Evolutionary conservation across 2,329 filamentous ascomycete species (phyloP), one percentile per base, ranked within the genome.

Genomic region (Aspergillus pseudoviridinutans): DNA sequence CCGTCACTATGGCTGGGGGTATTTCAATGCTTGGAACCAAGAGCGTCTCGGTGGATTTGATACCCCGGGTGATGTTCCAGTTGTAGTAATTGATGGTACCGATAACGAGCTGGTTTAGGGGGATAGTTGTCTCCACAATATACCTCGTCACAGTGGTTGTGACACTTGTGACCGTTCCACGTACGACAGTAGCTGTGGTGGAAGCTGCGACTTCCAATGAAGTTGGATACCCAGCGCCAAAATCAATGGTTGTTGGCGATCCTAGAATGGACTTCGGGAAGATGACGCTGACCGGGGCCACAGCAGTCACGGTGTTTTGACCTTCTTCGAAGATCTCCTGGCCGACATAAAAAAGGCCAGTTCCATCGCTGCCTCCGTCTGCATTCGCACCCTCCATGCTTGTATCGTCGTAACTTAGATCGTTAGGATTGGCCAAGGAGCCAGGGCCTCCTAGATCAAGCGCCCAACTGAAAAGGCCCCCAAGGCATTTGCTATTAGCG

Each of bases 21-120:
- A 63, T 51, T 12, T 54, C 47, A 28, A 63, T 42, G 32, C 24
- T 57, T 61, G 8, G 59, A 57, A 29, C 57, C 44, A 12, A 61
- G 59, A 8, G 46, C 44, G 10, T 17, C 53, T 8, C 38, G 41
- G n/a, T 54, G 2, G 50, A 29, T 4, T 38, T 59, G 17, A 61
- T 49, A 20, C 27, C 35, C 3, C 29, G 41, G 6, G 44, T 61
- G 5, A 63, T 54, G 25, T 63, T 63, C 58, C 57, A 63, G 20
- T 61, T 59, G 25, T 55, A 57, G 42, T 55, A 63, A 42, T 42
- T 42, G 14, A 63, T 58, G 14, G 32, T n/a, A 24, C 24, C 24
- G 24, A 3, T 24, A 2, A 24, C 3, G 7, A 17, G 1, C 53
- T 59, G 9, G 25, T 57, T 12, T 59, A 55, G 1, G 44, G 35